These are phyloP conservation scores for Jaapia argillacea DNA, from an alignment of 768 basidiomycete genomes.

Conservation along the genomic window DNA sequence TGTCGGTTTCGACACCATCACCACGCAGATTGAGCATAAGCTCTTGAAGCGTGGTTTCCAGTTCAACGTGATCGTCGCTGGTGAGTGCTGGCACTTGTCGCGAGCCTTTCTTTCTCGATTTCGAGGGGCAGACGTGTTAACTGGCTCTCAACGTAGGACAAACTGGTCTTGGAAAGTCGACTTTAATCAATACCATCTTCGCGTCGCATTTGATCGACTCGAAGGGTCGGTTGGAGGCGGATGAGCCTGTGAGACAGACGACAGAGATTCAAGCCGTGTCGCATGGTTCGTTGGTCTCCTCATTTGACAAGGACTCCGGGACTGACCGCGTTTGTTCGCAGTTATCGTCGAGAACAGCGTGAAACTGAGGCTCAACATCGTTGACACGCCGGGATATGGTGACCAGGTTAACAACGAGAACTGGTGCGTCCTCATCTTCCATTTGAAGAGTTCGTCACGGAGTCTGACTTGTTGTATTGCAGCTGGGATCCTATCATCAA, in stretches of 20 bases:
- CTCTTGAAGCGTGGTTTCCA: constrained; percentile 98
- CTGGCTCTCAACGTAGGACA: constrained; percentile 68
- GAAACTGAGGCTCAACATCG: constrained; percentile 89
- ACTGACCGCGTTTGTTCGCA: constrained; percentile 21
- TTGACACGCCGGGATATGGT: constrained; percentile 97
- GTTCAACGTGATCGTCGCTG: constrained; percentile 97
- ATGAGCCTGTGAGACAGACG: constrained; percentile 88
- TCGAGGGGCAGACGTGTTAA: not conserved
- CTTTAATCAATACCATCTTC: constrained; percentile 97
- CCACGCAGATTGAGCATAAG: constrained; percentile 97
- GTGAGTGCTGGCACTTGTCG: constrained; percentile 44
- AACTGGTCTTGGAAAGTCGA: constrained; percentile 97
- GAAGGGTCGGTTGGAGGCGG: constrained; percentile 83
- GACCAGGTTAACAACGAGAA: constrained; percentile 99
- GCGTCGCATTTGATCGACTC: constrained; percentile 97
- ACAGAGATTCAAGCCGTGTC: constrained; percentile 95
- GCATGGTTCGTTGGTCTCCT: constrained; percentile 65
- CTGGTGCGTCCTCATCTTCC: constrained; percentile 40
- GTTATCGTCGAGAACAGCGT: constrained; percentile 97
- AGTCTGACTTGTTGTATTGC: not conserved
- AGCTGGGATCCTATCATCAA: constrained; percentile 99
- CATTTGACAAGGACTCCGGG: not conserved
- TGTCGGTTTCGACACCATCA: constrained; percentile 97
- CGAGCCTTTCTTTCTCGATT: constrained; percentile 4
- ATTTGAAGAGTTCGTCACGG: not conserved